Conservation (phyloP, 1,284 basidiomycete genomes). For the Pseudozyma thailandica region DNA sequence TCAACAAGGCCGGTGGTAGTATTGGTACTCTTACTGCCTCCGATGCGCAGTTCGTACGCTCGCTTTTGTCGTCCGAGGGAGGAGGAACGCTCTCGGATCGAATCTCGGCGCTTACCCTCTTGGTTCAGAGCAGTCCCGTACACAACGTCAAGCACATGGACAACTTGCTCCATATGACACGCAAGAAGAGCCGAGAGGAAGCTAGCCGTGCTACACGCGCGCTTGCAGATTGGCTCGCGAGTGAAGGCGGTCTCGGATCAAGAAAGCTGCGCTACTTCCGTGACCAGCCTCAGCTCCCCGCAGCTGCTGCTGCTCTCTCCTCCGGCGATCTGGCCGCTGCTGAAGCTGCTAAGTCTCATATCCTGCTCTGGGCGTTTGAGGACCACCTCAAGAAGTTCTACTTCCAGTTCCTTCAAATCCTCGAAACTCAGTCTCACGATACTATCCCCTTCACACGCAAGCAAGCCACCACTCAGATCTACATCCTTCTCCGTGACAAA, state of each 20-base stretch:
- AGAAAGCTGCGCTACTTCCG: conserved; percentile 80
- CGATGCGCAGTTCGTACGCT: conserved; percentile 65
- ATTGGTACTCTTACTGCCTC: conserved; percentile 60
- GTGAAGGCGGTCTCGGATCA: conserved; percentile 79
- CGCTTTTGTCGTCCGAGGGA: conserved; percentile 58
- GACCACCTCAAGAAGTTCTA: conserved; percentile 98
- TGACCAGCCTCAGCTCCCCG: conserved; percentile 79
- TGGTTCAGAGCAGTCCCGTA: conserved; percentile 88
- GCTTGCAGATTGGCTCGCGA: conserved; percentile 91
- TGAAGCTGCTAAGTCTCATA: conserved; percentile 71
- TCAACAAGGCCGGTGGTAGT: conserved; percentile 46
- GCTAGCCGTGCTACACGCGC: conserved; percentile 88
- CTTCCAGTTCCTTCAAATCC: conserved; percentile 87
- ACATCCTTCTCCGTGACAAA: conserved; percentile 84
- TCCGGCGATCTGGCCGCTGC: conserved; percentile 39
- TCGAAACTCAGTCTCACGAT: conserved; percentile 89
- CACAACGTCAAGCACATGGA: conserved; percentile 77
- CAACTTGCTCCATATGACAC: conserved; percentile 79
- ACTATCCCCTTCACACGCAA: conserved; percentile 87
- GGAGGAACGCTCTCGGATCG: conserved; percentile 84
- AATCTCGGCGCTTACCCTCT: conserved; percentile 88
- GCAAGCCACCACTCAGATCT: conserved; percentile 77
- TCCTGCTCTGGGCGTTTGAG: conserved; percentile 90
- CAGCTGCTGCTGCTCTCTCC: conserved; percentile 72
- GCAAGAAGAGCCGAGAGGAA: conserved; percentile 90